These are phyloP conservation scores for Helenozyma baotianmanensis DNA, from an alignment of 805 yeast genomes.

Conservation along the genomic window DNA sequence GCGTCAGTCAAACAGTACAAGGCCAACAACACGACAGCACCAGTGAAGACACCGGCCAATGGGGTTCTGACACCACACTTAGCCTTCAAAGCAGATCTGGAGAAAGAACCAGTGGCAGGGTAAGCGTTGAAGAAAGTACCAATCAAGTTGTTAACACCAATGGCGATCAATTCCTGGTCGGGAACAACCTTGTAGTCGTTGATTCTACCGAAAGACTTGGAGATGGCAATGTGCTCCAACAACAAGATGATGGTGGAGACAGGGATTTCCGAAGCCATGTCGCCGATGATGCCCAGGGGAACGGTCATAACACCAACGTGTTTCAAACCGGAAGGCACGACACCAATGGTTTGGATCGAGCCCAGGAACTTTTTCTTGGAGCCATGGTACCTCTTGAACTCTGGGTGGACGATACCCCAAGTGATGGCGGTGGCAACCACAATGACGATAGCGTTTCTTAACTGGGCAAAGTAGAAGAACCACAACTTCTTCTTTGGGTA, in stretches of 20 bases:
- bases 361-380: conserved; percentile 30
- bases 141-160: conserved; percentile 84
- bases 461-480: conserved; percentile 68
- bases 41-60: conserved; percentile 85
- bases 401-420: conserved; percentile 64
- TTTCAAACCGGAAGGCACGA: conserved; percentile 76
- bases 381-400: conserved; percentile 27
- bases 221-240: conserved; percentile 87
- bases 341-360: conserved; percentile 62
- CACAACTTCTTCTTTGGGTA: conserved; percentile 52
- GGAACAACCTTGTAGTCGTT: conserved; percentile 89
- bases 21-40: conserved; percentile 82
- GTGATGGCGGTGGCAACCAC: conserved; percentile 79
- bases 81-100: conserved; percentile 89
- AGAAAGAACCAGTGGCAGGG: conserved; percentile 94
- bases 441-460: conserved; percentile 79
- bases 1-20: conserved; percentile 78
- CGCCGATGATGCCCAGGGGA: conserved; percentile 54
- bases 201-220: conserved; percentile 89
- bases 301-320: conserved; percentile 70
- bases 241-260: conserved; percentile 79
- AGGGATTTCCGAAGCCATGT: conserved; percentile 75
- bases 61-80: conserved; percentile 96
- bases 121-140: conserved; percentile 92
- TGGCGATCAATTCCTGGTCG: conserved; percentile 90